Percentiles rank a stretch among this genome's conserved stretches.
These are phyloP conservation scores for Fusarium abutilonis DNA, from an alignment of 2,329 filamentous ascomycete genomes.

Conservation along the genomic window DNA sequence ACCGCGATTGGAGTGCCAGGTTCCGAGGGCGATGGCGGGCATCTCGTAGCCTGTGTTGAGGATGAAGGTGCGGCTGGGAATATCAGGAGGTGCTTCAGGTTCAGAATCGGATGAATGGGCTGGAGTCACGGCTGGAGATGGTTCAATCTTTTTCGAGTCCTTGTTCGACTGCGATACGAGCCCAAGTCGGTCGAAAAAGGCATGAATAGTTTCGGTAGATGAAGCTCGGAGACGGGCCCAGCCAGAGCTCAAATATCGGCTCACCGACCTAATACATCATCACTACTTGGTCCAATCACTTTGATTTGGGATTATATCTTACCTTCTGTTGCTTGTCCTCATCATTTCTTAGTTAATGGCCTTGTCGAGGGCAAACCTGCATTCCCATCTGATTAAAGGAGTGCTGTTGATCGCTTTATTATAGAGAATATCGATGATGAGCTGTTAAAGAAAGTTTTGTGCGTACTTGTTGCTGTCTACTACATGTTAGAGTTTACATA, in stretches of 20 bases:
- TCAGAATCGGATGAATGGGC: no score
- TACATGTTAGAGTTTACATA: no score
- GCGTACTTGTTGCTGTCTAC: no score
- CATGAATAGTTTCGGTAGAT: background rate
- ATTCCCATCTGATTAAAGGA: background rate
- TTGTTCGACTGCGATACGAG: background rate
- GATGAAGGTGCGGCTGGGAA: constrained; percentile 61
- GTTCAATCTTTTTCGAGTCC: background rate
- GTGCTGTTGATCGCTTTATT: background rate
- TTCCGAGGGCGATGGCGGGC: constrained; percentile 78
- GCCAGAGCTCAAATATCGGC: background rate
- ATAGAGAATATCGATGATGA: no score
- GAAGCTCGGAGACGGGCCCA: background rate
- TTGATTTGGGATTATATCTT: background rate
- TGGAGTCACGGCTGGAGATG: constrained; percentile 12
- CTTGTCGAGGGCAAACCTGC: background rate
- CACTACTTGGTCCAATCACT: background rate
- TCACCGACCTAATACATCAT: background rate
- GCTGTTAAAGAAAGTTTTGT: no score
- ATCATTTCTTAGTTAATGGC: background rate
- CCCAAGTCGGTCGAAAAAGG: background rate
- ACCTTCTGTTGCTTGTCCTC: background rate
- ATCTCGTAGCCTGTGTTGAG: constrained; percentile 83
- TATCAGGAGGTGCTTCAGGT: background rate
- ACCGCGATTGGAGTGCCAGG: constrained; percentile 78